Base-by-base conservation (phyloP, 208 protist genomes). In the Trichomonas vaginalis region DNA sequence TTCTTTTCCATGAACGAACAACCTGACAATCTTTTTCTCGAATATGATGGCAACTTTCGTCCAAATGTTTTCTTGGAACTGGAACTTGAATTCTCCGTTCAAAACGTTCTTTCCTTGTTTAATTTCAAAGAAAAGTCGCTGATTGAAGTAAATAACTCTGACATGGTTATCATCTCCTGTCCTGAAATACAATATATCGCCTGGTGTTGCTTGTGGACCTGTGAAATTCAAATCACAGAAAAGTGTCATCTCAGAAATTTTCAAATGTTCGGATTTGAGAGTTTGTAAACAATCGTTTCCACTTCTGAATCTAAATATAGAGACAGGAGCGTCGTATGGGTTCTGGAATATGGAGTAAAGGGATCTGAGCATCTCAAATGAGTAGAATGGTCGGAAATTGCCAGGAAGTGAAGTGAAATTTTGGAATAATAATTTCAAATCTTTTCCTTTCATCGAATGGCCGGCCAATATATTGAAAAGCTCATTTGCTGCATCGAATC, bases 391-490 rank as follows among this genome's bases (percentile, higher is more conserved):
- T 51, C 45, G 48, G 8, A 48, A 45, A 9, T 48, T 48, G 17
- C 86, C 86, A 56, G 40, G 21, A 51, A 92, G 17, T 56, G 37
- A 92, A 39, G 45, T 92, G 8, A 92, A 51, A 0, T 35, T 92
- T 32, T 92, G 86, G 17, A 92, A 51, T n/a, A 92, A 51, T 39
- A 27, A 47, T 51, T 39, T 42, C 0, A 92, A 10, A 92, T 92
- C 86, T 92, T 92, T 92, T 2, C n/a, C 21, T 92, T 92, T 92
- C 86, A 92, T 92, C 39, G 86, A 92, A 32, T 92, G 27, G 17
- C 27, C 14, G 0, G 86, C 42, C 32, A 92, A 92, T 15, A 51
- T 51, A 15, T 42, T 39, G 14, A 92, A 51, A 39, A 92, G 39
- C 6, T 39, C 14, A 39, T 48, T n/a, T 12, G n/a, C n/a, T 39